Evolutionary conservation across 768 basidiomycete species (phyloP), one percentile per base, ranked within the genome.

Genomic region (Mycena chlorophos): DNA sequence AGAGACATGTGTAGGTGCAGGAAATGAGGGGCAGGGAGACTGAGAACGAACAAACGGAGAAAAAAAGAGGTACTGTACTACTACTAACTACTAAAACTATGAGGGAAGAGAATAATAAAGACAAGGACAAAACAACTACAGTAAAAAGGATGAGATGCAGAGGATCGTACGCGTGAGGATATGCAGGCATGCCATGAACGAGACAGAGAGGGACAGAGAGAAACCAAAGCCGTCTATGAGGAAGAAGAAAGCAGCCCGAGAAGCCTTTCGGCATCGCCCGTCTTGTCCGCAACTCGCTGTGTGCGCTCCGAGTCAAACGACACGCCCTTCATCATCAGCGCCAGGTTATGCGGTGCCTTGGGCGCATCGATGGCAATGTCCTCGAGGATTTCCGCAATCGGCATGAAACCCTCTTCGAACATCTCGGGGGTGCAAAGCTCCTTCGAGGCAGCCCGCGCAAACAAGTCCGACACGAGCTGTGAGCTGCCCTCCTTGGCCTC

Each of bases 321-420:
- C 17, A 87, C 82, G 28, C 84, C 86, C 68, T 81, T 85, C 54
- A 96, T 71, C 75, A 96, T 83, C 56, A 82, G 75, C 13, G 85
- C 90, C 68, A 92, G 85, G 55, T 86, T 82, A 39, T 79, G 69
- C 74, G 88, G 87, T 0, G 94, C 96, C 65, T 87, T 87, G 8
- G 96, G 95, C 43, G 89, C 89, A 68, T 98, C 94, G 63, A 94
- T 87, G 27, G 88, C 86, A 55, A 94, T 82, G 66, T 98, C 94
- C 64, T 94, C 92, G 64, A 98, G 78, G 52, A 86, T 72, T 71
- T 93, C 91, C 25, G 87, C 84, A 49, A 84, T 78, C 0, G 81
- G 78, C 43, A 66, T 67, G 69, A 96, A 85, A 14, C 92, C 91
- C 55, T 86, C 80, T 71, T 92, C 87, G 69, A 97, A 86, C 3